Evolutionary conservation across 495 filamentous ascomycete species (phyloP).

Genomic region (Penicillium coffeae): DNA sequence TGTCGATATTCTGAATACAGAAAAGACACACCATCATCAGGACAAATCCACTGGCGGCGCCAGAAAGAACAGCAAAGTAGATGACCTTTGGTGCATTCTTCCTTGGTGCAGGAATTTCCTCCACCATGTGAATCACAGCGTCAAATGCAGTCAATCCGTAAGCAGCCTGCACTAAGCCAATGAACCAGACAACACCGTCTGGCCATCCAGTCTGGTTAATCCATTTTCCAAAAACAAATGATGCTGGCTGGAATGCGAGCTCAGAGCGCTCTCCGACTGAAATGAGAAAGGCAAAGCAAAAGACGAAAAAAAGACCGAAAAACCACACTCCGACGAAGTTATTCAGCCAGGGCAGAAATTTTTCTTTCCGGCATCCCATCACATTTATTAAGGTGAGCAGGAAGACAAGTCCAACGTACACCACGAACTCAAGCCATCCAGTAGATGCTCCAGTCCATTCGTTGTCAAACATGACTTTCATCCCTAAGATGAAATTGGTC

Average conservation of each 20-base stretch:
- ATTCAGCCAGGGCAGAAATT: conserved; percentile 39
- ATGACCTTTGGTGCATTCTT: conserved; percentile 38
- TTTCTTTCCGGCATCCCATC: conserved; percentile 37
- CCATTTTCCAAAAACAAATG: conserved; percentile 54
- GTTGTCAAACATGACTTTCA: conserved; percentile 42
- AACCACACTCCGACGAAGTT: conserved; percentile 46
- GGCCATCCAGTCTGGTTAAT: conserved; percentile 60
- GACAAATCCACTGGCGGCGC: conserved; percentile 56
- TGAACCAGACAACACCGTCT: conserved; percentile 59
- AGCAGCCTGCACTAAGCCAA: conserved; percentile 56
- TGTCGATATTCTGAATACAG: conserved; percentile 58
- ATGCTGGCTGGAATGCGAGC: conserved; percentile 36
- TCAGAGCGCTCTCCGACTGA: conserved; percentile 32
- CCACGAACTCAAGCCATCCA: conserved; percentile 43
- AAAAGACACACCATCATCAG: conserved; percentile 74
- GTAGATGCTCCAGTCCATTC: conserved; percentile 33
- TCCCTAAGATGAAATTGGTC: conserved; percentile 44
- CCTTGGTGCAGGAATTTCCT: conserved; percentile 40
- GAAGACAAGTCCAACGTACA: conserved; percentile 37
- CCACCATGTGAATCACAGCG: conserved; percentile 57
- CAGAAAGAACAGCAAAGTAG: conserved; percentile 32
- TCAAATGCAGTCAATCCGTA: conserved; percentile 59
- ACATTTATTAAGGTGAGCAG: conserved; percentile 40
- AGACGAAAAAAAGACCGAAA: conserved; percentile 38
- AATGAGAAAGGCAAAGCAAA: conserved; percentile 40